A percentile compares a stretch with the other conserved stretches of the same genome.
Evolutionary conservation across 2,329 filamentous ascomycete genomes (phyloP).

Genomic region (Paraphaeosphaeria minitans): DNA sequence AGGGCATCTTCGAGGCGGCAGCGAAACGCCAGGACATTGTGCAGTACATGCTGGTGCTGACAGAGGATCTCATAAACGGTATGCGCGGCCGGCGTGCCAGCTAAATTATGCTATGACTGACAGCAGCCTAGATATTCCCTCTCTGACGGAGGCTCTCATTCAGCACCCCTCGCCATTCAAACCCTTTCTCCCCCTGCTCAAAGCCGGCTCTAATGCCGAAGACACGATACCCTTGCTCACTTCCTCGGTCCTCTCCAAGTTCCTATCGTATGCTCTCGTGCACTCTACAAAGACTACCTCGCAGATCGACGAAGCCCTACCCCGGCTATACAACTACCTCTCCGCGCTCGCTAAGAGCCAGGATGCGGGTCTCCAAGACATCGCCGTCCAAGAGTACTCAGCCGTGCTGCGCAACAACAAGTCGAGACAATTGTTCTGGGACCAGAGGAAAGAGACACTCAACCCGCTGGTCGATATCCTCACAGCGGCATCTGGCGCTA

Average conservation of each 20-base stretch:
- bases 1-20: constrained; percentile 80
- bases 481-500: constrained; percentile 72
- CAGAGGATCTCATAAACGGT: constrained; percentile 88
- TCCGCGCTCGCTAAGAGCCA: constrained; percentile 81
- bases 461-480: constrained; percentile 82
- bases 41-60: constrained; percentile 90
- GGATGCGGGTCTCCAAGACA: constrained; percentile 91
- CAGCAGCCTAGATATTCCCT: constrained; percentile 69
- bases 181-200: constrained; percentile 83
- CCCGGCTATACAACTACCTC: constrained; percentile 83
- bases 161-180: constrained; percentile 72
- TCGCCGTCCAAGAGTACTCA: constrained; percentile 91
- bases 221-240: constrained; percentile 89
- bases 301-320: constrained; percentile 76
- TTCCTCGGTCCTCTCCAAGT: constrained; percentile 80
- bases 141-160: constrained; percentile 76
- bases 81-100: constrained; percentile 19
- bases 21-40: constrained; percentile 87
- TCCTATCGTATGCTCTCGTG: constrained; percentile 70
- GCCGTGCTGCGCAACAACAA: constrained; percentile 76
- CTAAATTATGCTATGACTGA: constrained; percentile 22
- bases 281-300: constrained; percentile 63
- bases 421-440: constrained; percentile 86
- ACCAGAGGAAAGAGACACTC: constrained; percentile 83
- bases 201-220: constrained; percentile 80